Conservation (phyloP, 1,139 yeast genomes). For the Spencermartinsiella ligniputridi region DNA sequence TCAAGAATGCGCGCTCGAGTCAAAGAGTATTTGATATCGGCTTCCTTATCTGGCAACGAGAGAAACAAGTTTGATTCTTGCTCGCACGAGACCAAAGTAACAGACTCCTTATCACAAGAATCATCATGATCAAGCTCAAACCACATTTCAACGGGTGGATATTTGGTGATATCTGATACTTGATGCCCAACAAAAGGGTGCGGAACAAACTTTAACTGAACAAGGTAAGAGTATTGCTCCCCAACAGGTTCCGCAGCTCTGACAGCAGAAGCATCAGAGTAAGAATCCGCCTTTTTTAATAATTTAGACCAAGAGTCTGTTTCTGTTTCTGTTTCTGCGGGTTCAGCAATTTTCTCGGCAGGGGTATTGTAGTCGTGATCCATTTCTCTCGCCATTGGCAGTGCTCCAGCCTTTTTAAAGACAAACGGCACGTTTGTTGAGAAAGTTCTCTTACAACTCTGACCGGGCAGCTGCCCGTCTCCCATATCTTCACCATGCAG, state of each 20-base stretch:
- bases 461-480: conserved; percentile 11
- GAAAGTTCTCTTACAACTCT: conserved; percentile 18
- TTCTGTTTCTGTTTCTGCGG: neutral
- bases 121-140: conserved; percentile 41
- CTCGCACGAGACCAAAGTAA: conserved; percentile 46
- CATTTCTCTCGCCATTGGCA: conserved; percentile 17
- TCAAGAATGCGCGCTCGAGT: conserved; percentile 37
- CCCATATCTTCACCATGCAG: conserved; percentile 21
- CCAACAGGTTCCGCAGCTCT: conserved; percentile 26
- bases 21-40: conserved; percentile 47
- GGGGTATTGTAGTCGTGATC: conserved; percentile 10
- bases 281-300: neutral
- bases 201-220: conserved; percentile 51
- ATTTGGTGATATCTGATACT: conserved; percentile 25
- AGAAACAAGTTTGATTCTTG: conserved; percentile 43
- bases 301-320: neutral
- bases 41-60: conserved; percentile 38
- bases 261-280: neutral
- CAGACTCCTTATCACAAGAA: conserved; percentile 40
- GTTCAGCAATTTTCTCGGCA: conserved; percentile 5
- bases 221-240: conserved; percentile 36
- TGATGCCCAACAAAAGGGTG: conserved; percentile 33
- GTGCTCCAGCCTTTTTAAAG: conserved; percentile 25
- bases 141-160: conserved; percentile 57
- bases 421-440: conserved; percentile 30